A percentile compares a stretch with the other conserved stretches of the same genome.
Conservation (phyloP, 2,329 filamentous ascomycete species). For the Chalaropsis thielavioides region DNA sequence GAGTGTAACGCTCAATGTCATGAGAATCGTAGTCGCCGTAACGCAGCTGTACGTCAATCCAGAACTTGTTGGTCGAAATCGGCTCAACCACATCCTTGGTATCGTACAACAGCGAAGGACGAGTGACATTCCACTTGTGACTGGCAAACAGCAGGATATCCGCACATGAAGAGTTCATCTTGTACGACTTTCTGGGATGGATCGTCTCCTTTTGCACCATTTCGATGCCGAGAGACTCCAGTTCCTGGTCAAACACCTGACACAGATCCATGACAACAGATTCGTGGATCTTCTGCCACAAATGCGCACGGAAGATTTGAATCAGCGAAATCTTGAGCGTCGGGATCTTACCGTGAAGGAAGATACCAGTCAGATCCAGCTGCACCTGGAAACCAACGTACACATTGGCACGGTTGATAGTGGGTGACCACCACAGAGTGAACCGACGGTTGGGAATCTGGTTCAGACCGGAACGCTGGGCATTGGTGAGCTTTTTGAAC, state of each 20-base stretch:
- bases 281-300: slow-evolving; percentile 99
- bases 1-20: slow-evolving; percentile 93
- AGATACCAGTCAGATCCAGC: slow-evolving; percentile 92
- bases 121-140: slow-evolving; percentile 97
- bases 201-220: slow-evolving; percentile 98
- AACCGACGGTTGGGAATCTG: slow-evolving; percentile 98
- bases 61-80: slow-evolving; percentile 97
- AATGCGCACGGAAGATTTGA: slow-evolving; percentile 96
- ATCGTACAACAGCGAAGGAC: slow-evolving; percentile 84
- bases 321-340: slow-evolving; percentile 96
- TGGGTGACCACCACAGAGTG: slow-evolving; percentile 92
- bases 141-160: slow-evolving; percentile 94
- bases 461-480: slow-evolving; percentile 89
- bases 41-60: slow-evolving; percentile 89
- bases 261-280: slow-evolving; percentile 98
- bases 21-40: slow-evolving; percentile 99
- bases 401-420: slow-evolving; percentile 89
- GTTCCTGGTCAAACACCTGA: slow-evolving; percentile 93
- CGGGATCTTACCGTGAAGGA: slow-evolving; percentile 97
- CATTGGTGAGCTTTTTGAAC: slow-evolving; percentile 97
- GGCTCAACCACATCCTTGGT: slow-evolving; percentile 91
- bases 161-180: slow-evolving; percentile 99
- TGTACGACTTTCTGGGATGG: slow-evolving; percentile 97
- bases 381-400: slow-evolving; percentile 99
- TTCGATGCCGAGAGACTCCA: slow-evolving; percentile 91